Conservation (phyloP, 2,329 filamentous ascomycete species). For the Apiospora aurea region DNA sequence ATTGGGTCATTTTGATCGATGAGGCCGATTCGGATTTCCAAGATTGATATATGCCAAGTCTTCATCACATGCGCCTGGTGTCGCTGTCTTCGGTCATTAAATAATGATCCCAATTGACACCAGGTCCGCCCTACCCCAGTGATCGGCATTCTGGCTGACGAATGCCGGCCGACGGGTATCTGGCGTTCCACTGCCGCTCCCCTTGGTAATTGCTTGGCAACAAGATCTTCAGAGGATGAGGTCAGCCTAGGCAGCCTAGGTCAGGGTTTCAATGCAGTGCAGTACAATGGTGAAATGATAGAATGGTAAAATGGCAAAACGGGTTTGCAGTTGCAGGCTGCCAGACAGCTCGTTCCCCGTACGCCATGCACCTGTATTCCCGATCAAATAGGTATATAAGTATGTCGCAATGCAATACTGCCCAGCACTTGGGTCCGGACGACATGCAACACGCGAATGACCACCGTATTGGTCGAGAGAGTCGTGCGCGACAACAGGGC, state of each 20-base stretch:
- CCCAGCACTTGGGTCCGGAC: no score
- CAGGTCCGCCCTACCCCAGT: conserved; percentile 16
- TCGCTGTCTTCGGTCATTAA: background rate
- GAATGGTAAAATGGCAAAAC: background rate
- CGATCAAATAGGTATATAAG: no score
- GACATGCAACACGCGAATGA: no score
- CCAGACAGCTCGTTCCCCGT: background rate
- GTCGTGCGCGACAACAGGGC: background rate
- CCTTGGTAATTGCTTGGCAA: conserved; percentile 17
- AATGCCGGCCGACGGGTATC: conserved; percentile 16
- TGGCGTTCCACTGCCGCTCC: background rate
- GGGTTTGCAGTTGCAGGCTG: background rate
- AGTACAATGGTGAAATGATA: no score
- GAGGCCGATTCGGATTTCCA: background rate
- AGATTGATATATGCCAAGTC: background rate
- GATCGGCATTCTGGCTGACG: conserved; percentile 12
- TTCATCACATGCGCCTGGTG: background rate
- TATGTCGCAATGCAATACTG: no score
- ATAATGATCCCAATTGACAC: conserved; percentile 1
- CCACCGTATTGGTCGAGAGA: no score
- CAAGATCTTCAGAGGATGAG: conserved; percentile 9
- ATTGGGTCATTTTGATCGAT: background rate
- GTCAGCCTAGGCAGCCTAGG: conserved; percentile 4
- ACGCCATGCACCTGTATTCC: background rate
- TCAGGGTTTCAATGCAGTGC: background rate